A percentile compares a stretch with the other conserved stretches of the same genome.
Evolutionary conservation across 768 basidiomycete species (phyloP).

Genomic region (Solioccasus polychromus): DNA sequence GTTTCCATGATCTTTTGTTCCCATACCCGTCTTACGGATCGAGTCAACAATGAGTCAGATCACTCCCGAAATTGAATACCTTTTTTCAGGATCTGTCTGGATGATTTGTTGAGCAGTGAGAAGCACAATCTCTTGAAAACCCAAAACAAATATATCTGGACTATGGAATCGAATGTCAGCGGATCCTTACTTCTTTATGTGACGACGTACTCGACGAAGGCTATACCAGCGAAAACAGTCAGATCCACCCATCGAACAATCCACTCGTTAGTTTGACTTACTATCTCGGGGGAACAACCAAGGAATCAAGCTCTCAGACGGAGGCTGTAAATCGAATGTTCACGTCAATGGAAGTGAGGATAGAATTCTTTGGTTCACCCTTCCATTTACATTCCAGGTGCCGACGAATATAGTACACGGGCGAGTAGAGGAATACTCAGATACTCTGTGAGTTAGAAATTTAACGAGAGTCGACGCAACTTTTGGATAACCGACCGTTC

Average conservation of each 20-base stretch:
- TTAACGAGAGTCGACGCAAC: neutral
- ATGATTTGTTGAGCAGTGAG: conserved; percentile 97
- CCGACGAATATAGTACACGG: conserved; percentile 78
- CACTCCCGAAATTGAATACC: conserved; percentile 40
- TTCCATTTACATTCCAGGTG: conserved; percentile 95
- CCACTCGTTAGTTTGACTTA: conserved; percentile 36
- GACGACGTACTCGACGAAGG: conserved; percentile 17
- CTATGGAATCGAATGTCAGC: conserved; percentile 35
- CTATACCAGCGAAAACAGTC: conserved; percentile 10
- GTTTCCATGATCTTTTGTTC: conserved; percentile 79
- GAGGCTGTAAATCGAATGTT: conserved; percentile 43
- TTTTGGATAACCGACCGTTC: conserved; percentile 48
- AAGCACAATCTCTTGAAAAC: conserved; percentile 97
- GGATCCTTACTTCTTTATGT: conserved; percentile 21
- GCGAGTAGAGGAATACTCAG: conserved; percentile 81
- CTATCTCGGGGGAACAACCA: conserved; percentile 89
- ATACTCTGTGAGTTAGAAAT: conserved; percentile 41
- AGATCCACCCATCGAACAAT: neutral
- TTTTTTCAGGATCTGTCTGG: conserved; percentile 92
- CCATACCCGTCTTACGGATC: conserved; percentile 70
- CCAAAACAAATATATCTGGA: conserved; percentile 87
- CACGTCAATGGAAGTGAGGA: conserved; percentile 6
- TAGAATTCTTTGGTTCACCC: conserved; percentile 44
- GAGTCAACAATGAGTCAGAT: neutral
- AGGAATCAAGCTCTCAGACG: conserved; percentile 77